Conservation (phyloP, 2,329 filamentous ascomycete genomes). For the Dendryphion nanum region DNA sequence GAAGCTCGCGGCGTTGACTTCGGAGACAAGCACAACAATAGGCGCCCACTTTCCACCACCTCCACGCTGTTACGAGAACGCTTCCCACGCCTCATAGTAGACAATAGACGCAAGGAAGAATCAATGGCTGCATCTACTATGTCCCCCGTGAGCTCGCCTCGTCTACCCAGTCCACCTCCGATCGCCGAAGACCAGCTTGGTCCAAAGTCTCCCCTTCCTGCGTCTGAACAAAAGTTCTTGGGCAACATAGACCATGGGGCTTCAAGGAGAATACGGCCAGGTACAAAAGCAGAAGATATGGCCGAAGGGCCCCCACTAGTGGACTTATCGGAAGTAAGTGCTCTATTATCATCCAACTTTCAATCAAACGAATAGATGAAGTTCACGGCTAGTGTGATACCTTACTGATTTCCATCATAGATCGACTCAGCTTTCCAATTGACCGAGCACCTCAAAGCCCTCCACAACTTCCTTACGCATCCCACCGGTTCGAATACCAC, state of each 20-base stretch:
- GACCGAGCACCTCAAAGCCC: slow-evolving; percentile 92
- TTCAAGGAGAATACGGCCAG: slow-evolving; percentile 82
- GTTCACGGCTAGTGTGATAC: not conserved
- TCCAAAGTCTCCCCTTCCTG: slow-evolving; percentile 69
- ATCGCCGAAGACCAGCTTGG: slow-evolving; percentile 92
- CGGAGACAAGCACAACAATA: slow-evolving; percentile 1
- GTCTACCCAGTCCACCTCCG: slow-evolving; percentile 91
- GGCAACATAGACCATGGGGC: slow-evolving; percentile 69
- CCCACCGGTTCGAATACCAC: slow-evolving; percentile 56
- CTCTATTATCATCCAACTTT: no score
- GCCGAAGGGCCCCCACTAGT: slow-evolving; percentile 85
- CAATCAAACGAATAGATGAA: no score
- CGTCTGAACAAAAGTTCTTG: slow-evolving; percentile 54
- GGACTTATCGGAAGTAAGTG: slow-evolving; percentile 75
- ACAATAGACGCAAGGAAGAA: no score
- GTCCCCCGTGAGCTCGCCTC: slow-evolving; percentile 72
- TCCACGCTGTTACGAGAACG: not conserved
- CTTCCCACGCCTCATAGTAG: no score
- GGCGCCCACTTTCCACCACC: not conserved
- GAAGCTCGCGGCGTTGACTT: not conserved
- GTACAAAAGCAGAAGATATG: slow-evolving; percentile 91
- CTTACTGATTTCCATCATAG: slow-evolving; percentile 44
- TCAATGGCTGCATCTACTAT: slow-evolving; percentile 37
- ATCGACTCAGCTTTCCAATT: slow-evolving; percentile 97
- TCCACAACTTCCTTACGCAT: slow-evolving; percentile 79